phyloP scores from a whole-genome alignment of 2,329 filamentous ascomycete species.

The Microsporum audouinii region DNA sequence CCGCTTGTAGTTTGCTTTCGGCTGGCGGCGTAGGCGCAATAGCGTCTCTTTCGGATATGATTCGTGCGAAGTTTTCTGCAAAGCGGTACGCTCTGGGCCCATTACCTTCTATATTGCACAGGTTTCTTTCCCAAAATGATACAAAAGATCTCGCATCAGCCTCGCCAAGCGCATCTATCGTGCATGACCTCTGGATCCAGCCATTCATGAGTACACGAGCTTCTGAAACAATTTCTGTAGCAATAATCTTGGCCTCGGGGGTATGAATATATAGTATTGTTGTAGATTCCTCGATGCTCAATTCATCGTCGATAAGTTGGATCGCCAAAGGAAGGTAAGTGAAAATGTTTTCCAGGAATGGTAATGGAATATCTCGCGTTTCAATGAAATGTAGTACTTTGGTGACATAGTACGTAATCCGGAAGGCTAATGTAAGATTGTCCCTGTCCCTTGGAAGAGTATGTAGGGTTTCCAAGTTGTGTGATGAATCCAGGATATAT shows the following conservation, averaged over 20 bases:
- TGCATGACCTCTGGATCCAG: slow-evolving; percentile 26
- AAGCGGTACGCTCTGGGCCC: slow-evolving; percentile 29
- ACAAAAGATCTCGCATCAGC: slow-evolving; percentile 10
- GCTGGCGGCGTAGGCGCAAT: slow-evolving; percentile 19
- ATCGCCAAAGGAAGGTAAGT: slow-evolving; percentile 43
- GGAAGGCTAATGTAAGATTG: slow-evolving; percentile 59
- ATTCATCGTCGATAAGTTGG: slow-evolving; percentile 49
- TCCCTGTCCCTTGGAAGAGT: slow-evolving; percentile 42
- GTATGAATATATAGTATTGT: slow-evolving; percentile 40
- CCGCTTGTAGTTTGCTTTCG: slow-evolving; percentile 26
- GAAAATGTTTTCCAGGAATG: slow-evolving; percentile 33
- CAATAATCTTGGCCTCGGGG: slow-evolving; percentile 41
- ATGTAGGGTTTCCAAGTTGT: neutral
- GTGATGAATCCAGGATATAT: slow-evolving; percentile 43
- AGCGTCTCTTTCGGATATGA: slow-evolving; percentile 26
- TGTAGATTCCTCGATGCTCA: slow-evolving; percentile 46
- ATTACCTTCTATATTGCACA: slow-evolving; percentile 23
- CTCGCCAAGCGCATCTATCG: neutral
- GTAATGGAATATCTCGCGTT: slow-evolving; percentile 23
- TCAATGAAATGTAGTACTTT: slow-evolving; percentile 43
- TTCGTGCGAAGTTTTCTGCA: slow-evolving; percentile 31
- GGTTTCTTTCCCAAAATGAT: slow-evolving; percentile 26
- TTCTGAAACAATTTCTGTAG: slow-evolving; percentile 42
- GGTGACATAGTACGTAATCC: slow-evolving; percentile 61
- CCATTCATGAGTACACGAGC: slow-evolving; percentile 38